Percentiles rank a stretch among this genome's conserved stretches.
phyloP scores from a whole-genome alignment of 148 eudicot species.

The Drosera capensis region DNA sequence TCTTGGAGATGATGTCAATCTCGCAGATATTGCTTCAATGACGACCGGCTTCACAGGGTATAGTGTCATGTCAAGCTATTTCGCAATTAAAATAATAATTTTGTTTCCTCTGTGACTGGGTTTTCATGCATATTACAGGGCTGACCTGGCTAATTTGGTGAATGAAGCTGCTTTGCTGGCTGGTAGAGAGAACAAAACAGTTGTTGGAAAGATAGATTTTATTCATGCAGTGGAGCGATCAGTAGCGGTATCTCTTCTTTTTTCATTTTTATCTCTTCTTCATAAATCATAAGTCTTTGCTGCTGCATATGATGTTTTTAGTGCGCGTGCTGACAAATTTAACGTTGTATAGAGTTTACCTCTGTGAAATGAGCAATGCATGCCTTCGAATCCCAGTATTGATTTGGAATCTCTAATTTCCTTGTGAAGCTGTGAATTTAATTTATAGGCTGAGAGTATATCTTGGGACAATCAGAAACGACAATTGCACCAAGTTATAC shows the following conservation, averaged over 20 bases:
- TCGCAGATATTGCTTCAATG: conserved; percentile 71
- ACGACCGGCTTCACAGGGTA: conserved; percentile 99
- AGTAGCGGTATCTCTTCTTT: conserved; percentile 40
- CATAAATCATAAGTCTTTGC: neutral
- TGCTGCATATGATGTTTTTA: neutral
- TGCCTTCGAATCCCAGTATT: no score
- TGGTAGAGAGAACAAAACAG: conserved; percentile 61
- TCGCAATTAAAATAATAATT: no score
- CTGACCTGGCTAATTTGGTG: conserved; percentile 96
- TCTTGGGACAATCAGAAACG: no score
- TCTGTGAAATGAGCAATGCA: no score
- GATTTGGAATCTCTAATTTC: no score
- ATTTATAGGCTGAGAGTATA: no score
- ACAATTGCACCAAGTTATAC: no score
- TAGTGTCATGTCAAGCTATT: no score
- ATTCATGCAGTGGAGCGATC: conserved; percentile 91
- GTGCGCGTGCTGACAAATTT: no score
- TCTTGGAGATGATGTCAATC: conserved; percentile 57
- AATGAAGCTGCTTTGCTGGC: conserved; percentile 98
- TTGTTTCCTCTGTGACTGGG: conserved; percentile 8
- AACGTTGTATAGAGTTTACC: no score
- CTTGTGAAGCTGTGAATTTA: no score
- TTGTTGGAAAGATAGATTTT: conserved; percentile 81
- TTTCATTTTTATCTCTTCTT: neutral
- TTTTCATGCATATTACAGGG: conserved; percentile 38